Percentiles rank a stretch among this genome's conserved stretches.
Evolutionary conservation across 2,329 filamentous ascomycete species (phyloP).

Genomic region (Diaporthe sp.): DNA sequence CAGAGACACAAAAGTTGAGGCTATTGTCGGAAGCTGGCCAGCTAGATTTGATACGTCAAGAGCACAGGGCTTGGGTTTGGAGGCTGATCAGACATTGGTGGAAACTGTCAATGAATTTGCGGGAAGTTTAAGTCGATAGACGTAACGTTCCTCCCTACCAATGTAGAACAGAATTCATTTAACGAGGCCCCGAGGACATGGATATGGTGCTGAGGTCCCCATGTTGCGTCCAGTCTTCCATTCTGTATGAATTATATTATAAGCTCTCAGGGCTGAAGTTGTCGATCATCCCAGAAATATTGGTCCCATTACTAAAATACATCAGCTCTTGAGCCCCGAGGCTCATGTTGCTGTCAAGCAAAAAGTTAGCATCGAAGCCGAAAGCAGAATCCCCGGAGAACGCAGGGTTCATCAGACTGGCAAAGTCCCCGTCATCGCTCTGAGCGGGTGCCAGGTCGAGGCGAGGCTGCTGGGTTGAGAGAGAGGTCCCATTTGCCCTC

Average conservation of each 20-base stretch:
- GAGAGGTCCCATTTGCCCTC: not conserved
- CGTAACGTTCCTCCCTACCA: no score
- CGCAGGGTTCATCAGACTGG: not conserved
- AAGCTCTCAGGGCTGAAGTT: conserved; percentile 8
- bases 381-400: not conserved
- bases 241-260: not conserved
- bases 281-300: conserved; percentile 33
- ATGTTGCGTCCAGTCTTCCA: not conserved
- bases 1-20: conserved; percentile 59
- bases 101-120: conserved; percentile 8
- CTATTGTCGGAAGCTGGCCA: conserved; percentile 68
- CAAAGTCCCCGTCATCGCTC: not conserved
- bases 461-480: not conserved
- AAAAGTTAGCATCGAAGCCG: conserved; percentile 17
- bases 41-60: conserved; percentile 58
- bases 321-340: conserved; percentile 23
- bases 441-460: not conserved
- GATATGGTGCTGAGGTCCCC: not conserved
- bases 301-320: conserved; percentile 44
- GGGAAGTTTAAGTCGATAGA: not conserved
- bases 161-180: not conserved
- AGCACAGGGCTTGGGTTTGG: not conserved
- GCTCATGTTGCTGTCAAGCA: conserved; percentile 24
- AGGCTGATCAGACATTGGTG: not conserved
- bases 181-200: not conserved